These are phyloP conservation scores for Triticum turgidum DNA, from an alignment of 176 grass and related monocot genomes.

Conservation along the genomic window DNA sequence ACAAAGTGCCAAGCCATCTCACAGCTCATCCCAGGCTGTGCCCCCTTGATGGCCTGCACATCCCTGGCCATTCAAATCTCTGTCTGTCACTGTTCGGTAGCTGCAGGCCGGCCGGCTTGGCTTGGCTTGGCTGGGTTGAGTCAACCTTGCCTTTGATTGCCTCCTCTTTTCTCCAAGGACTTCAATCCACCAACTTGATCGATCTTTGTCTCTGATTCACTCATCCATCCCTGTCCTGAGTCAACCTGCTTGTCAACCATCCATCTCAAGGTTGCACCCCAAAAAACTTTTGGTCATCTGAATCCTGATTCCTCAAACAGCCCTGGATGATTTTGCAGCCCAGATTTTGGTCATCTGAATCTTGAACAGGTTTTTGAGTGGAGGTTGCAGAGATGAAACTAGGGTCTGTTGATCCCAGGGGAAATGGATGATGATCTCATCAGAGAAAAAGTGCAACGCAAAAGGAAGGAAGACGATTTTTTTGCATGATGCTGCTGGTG, in stretches of 20 bases:
- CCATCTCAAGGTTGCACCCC: neutral
- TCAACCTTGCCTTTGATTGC: slow-evolving; percentile 24
- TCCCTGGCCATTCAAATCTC: slow-evolving; percentile 33
- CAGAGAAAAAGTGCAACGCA: neutral
- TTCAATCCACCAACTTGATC: neutral
- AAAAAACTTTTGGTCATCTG: neutral
- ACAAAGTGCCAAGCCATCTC: neutral
- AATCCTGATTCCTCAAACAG: too few species aligned
- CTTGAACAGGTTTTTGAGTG: too few species aligned
- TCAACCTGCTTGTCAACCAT: slow-evolving; percentile 7
- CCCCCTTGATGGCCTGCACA: slow-evolving; percentile 44
- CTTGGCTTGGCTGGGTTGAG: neutral
- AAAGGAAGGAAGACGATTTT: too few species aligned
- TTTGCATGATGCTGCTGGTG: neutral
- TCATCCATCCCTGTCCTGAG: neutral
- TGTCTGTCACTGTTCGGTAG: slow-evolving; percentile 15
- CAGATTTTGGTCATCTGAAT: too few species aligned
- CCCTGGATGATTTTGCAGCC: too few species aligned
- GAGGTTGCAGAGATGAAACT: neutral
- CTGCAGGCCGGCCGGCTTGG: neutral
- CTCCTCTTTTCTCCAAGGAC: neutral
- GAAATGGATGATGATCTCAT: neutral
- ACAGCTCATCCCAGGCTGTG: slow-evolving; percentile 41
- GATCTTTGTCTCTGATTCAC: neutral
- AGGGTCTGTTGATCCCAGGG: neutral